Conservation (phyloP, 371 early-diverging fungal species). For the Smittium culicis region DNA sequence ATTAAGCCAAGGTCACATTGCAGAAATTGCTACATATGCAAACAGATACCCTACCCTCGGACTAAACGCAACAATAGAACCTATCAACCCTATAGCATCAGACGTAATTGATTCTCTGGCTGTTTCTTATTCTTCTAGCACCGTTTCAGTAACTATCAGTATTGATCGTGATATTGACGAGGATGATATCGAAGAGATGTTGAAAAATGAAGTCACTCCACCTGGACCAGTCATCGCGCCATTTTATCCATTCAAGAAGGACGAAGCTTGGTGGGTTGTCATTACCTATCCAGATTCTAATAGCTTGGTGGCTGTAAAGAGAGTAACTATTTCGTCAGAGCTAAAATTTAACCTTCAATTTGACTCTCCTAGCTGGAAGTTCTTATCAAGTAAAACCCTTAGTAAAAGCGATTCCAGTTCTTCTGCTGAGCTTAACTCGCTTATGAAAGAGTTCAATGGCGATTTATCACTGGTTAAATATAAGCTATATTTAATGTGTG, state of each 20-base stretch:
- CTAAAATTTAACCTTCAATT: slow-evolving; percentile 37
- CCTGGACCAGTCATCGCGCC: slow-evolving; percentile 70
- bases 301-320: slow-evolving; percentile 75
- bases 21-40: slow-evolving; percentile 70
- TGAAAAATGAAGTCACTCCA: slow-evolving; percentile 24
- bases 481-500: slow-evolving; percentile 83
- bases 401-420: background rate
- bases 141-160: slow-evolving; percentile 45
- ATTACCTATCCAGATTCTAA: slow-evolving; percentile 68
- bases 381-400: background rate
- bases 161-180: slow-evolving; percentile 69
- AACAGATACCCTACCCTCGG: slow-evolving; percentile 92
- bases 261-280: slow-evolving; percentile 95
- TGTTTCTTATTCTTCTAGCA: slow-evolving; percentile 36
- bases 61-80: slow-evolving; percentile 34
- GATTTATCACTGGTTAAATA: slow-evolving; percentile 43
- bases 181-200: slow-evolving; percentile 41
- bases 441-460: background rate
- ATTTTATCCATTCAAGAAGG: slow-evolving; percentile 78
- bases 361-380: slow-evolving; percentile 7
- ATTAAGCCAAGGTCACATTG: slow-evolving; percentile 47
- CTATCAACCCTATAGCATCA: background rate
- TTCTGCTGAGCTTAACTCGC: background rate
- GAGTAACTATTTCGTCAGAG: slow-evolving; percentile 56
- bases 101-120: background rate